Percentiles rank a stretch among this genome's conserved stretches.
These are phyloP conservation scores for Zopfochytrium polystomum DNA, from an alignment of 371 early-diverging fungal genomes.

Conservation along the genomic window DNA sequence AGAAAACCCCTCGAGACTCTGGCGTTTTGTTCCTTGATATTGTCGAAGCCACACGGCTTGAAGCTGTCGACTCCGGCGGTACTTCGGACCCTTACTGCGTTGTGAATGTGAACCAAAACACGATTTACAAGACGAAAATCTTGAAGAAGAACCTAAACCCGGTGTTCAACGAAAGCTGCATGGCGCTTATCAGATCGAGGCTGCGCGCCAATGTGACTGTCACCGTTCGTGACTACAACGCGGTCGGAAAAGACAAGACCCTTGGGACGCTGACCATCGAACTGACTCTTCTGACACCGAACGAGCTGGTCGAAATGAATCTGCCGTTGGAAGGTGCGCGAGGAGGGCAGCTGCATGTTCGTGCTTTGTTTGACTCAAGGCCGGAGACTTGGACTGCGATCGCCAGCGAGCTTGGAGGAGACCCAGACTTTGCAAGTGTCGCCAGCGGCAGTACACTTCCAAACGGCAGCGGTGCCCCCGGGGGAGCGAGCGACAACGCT, in stretches of 20 bases:
- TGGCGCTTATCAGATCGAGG: constrained; percentile 20
- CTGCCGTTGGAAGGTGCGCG: constrained; percentile 26
- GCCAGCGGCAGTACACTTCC: no score
- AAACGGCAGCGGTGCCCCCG: no score
- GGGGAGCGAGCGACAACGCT: no score
- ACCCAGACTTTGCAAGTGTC: no score
- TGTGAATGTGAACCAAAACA: constrained; percentile 26
- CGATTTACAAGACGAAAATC: constrained; percentile 39
- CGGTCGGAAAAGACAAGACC: constrained; percentile 16
- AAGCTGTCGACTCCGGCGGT: constrained; percentile 32
- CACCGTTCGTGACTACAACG: constrained; percentile 34
- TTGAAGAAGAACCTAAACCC: constrained; percentile 38
- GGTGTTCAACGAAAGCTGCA: constrained; percentile 32
- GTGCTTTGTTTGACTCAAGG: constrained; percentile 22
- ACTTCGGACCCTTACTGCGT: constrained; percentile 36
- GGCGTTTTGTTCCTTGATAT: constrained; percentile 36
- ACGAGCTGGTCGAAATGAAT: constrained; percentile 17
- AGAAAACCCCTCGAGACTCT: neutral
- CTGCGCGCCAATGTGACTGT: constrained; percentile 27
- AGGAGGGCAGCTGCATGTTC: constrained; percentile 13
- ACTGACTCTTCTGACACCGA: constrained; percentile 24
- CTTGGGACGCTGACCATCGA: constrained; percentile 29
- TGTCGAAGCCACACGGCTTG: constrained; percentile 30
- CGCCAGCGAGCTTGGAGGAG: no score
- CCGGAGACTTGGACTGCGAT: no score